Conservation (phyloP, 768 basidiomycete genomes). For the Strobilomyces confusus region DNA sequence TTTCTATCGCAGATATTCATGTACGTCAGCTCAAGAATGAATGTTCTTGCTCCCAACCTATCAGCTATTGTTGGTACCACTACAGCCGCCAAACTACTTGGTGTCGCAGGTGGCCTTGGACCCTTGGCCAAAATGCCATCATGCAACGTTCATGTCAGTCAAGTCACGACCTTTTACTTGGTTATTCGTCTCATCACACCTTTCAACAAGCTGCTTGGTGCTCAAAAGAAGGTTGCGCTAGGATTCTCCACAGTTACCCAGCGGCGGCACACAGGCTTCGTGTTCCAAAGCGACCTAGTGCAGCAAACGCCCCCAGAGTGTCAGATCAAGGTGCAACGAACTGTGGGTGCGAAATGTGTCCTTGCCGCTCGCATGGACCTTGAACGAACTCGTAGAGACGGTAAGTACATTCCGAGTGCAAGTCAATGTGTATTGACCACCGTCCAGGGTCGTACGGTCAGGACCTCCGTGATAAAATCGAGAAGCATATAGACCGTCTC, state of each 20-base stretch:
- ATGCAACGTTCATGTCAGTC: conserved; percentile 88
- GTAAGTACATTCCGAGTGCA: conserved; percentile 36
- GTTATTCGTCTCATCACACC: background rate
- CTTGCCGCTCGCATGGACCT: conserved; percentile 92
- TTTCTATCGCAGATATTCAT: conserved; percentile 75
- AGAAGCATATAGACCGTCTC: conserved; percentile 86
- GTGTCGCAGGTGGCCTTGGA: conserved; percentile 90
- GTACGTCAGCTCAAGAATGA: conserved; percentile 99
- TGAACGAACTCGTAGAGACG: conserved; percentile 78
- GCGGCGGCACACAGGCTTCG: conserved; percentile 91
- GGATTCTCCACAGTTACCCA: conserved; percentile 89
- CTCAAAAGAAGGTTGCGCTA: conserved; percentile 86
- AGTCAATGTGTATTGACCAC: background rate
- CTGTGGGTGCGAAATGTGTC: conserved; percentile 87
- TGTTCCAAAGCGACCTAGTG: conserved; percentile 91
- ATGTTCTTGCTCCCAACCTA: conserved; percentile 95
- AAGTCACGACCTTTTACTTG: background rate
- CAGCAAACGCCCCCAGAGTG: conserved; percentile 84
- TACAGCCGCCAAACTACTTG: conserved; percentile 96
- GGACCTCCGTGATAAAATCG: conserved; percentile 79
- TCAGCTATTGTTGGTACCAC: conserved; percentile 98
- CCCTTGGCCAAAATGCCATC: conserved; percentile 92
- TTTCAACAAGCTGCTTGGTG: conserved; percentile 76
- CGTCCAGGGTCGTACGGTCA: conserved; percentile 72
- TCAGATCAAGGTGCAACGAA: conserved; percentile 87